Evolutionary conservation across 441 rosid species (phyloP).

Genomic region (Flueggea neowawraea): DNA sequence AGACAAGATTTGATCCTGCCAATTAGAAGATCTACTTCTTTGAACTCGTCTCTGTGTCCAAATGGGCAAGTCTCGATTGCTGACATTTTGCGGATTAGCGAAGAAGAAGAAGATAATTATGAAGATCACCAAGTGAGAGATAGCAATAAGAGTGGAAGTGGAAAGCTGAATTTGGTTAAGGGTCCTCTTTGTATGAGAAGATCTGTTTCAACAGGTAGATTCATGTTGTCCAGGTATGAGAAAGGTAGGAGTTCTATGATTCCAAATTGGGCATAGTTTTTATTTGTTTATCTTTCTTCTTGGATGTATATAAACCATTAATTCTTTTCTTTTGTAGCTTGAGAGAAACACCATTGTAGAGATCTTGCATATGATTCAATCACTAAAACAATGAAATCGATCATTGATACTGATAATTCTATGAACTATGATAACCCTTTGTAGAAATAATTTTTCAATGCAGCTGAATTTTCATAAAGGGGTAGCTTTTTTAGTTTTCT

Average conservation of each 20-base stretch:
- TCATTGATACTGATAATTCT: too few species aligned
- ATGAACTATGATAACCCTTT: too few species aligned
- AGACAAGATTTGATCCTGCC: slow-evolving; percentile 15
- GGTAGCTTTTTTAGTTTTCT: too few species aligned
- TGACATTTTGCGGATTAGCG: slow-evolving; percentile 32
- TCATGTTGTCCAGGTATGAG: slow-evolving; percentile 34
- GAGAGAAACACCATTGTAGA: too few species aligned
- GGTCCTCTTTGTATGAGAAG: slow-evolving; percentile 42
- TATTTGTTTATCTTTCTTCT: not conserved
- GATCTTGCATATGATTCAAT: too few species aligned
- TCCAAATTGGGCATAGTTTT: slow-evolving; percentile 21
- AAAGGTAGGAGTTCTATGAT: slow-evolving; percentile 14
- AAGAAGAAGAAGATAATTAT: slow-evolving; percentile 9
- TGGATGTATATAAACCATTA: too few species aligned
- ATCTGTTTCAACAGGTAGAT: slow-evolving; percentile 65
- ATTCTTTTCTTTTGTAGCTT: too few species aligned
- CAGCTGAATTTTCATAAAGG: too few species aligned
- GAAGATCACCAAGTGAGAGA: slow-evolving; percentile 16
- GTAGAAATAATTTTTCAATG: too few species aligned
- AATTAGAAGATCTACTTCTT: slow-evolving; percentile 61
- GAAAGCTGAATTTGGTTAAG: slow-evolving; percentile 25
- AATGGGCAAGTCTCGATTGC: slow-evolving; percentile 29
- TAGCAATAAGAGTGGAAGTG: slow-evolving; percentile 16
- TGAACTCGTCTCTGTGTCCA: slow-evolving; percentile 24
- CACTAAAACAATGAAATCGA: too few species aligned